These are phyloP conservation scores for Zygnema cylindricum DNA, from an alignment of 139 green algal genomes.

Conservation along the genomic window DNA sequence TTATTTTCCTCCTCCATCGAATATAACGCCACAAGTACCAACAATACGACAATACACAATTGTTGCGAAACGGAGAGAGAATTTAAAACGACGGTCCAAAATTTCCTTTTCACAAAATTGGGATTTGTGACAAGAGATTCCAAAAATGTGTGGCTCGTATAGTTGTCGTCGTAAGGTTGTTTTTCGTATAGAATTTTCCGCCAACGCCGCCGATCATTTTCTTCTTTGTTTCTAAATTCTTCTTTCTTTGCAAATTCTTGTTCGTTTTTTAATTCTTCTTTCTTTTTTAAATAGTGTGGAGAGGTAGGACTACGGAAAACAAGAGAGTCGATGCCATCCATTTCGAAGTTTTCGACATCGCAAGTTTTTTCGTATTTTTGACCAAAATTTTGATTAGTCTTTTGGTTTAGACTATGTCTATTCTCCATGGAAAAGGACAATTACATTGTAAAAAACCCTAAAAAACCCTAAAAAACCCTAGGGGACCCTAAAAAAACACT, in stretches of 20 bases:
- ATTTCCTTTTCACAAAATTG: conserved; percentile 62
- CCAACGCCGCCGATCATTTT: conserved; percentile 6
- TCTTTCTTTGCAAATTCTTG: too few relatives aligned
- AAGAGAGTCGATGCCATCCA: background rate
- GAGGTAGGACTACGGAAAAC: background rate
- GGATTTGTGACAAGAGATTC: conserved; percentile 44
- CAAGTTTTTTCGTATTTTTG: background rate
- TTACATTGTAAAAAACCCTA: too few relatives aligned
- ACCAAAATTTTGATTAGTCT: background rate
- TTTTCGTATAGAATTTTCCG: conserved; percentile 53
- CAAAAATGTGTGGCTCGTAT: conserved; percentile 59
- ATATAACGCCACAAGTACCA: conserved; percentile 11
- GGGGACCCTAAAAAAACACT: too few relatives aligned
- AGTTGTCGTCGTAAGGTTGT: conserved; percentile 58
- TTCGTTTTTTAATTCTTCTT: too few relatives aligned
- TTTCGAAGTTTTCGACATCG: background rate
- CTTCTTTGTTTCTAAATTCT: too few relatives aligned
- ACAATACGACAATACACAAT: conserved; percentile 68
- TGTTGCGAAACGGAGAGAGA: conserved; percentile 79
- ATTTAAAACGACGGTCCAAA: conserved; percentile 74
- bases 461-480: too few relatives aligned
- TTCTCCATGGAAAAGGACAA: too few relatives aligned
- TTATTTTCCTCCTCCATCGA: background rate
- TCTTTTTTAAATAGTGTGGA: background rate
- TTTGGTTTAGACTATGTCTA: too few relatives aligned